Conservation (phyloP, 495 filamentous ascomycete genomes). For the Schizothecium vesticola region DNA sequence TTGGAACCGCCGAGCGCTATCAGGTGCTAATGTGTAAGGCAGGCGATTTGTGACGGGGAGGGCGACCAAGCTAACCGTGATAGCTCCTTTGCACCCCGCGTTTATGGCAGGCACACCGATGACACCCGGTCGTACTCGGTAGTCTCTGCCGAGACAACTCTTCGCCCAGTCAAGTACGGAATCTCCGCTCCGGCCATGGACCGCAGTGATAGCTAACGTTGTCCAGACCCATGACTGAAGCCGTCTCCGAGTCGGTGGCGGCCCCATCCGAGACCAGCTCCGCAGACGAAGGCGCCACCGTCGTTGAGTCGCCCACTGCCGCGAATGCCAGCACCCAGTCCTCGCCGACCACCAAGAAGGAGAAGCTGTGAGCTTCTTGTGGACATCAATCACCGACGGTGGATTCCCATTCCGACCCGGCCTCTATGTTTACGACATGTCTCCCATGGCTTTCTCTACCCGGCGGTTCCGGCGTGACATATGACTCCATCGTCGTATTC, state of each 20-base stretch:
- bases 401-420: conserved; percentile 4
- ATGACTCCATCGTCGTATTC: conserved; percentile 28
- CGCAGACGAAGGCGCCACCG: conserved; percentile 43
- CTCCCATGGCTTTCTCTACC: conserved; percentile 17
- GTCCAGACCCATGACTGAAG: conserved; percentile 25
- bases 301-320: conserved; percentile 45
- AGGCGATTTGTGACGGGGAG: background rate
- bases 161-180: conserved; percentile 26
- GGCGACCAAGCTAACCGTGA: conserved; percentile 11
- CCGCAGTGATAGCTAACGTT: conserved; percentile 21
- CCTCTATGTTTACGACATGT: conserved; percentile 12
- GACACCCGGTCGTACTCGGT: conserved; percentile 13
- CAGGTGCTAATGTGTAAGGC: conserved; percentile 8
- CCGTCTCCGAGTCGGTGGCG: conserved; percentile 17
- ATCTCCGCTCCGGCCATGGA: background rate
- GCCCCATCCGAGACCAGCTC: conserved; percentile 39
- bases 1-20: conserved; percentile 26
- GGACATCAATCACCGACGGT: background rate
- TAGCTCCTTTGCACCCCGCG: conserved; percentile 26
- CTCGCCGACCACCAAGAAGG: conserved; percentile 45
- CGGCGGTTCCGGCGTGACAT: conserved; percentile 23
- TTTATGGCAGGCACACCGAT: conserved; percentile 14
- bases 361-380: conserved; percentile 26
- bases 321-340: conserved; percentile 46
- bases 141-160: conserved; percentile 13